phyloP scores from a whole-genome alignment of 306 rosid species.

The Cucurbita pepo region DNA sequence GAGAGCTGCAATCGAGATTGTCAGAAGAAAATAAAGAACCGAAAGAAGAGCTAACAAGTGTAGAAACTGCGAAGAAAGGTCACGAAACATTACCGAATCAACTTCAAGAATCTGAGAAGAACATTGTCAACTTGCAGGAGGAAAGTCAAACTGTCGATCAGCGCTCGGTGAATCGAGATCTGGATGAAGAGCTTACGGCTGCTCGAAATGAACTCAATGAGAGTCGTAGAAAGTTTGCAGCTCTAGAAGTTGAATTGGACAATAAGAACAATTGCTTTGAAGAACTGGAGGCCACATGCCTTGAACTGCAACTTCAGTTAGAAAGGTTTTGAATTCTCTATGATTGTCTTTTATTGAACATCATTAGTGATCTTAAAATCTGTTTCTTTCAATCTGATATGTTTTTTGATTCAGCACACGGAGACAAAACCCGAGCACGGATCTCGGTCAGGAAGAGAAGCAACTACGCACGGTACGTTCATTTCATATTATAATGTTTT shows the following conservation, averaged over 20 bases:
- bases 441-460: constrained; percentile 28
- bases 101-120: constrained; percentile 46
- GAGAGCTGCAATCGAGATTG: constrained; percentile 21
- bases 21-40: constrained; percentile 19
- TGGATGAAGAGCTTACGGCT: constrained; percentile 26
- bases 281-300: constrained; percentile 56
- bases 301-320: constrained; percentile 70
- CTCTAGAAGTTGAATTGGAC: constrained; percentile 56
- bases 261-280: constrained; percentile 40
- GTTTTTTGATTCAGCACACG: constrained; percentile 28
- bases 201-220: constrained; percentile 43
- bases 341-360: not conserved
- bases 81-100: constrained; percentile 27
- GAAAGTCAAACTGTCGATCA: constrained; percentile 28
- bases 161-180: constrained; percentile 25
- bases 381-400: not conserved
- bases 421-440: constrained; percentile 13
- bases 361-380: not conserved
- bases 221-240: constrained; percentile 30
- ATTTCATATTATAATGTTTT: constrained; percentile 1
- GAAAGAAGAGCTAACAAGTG: constrained; percentile 15
- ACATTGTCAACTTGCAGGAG: constrained; percentile 26
- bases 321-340: constrained; percentile 38
- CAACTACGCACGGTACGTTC: constrained; percentile 54
- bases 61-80: constrained; percentile 25